A percentile compares a stretch with the other conserved stretches of the same genome.
Evolutionary conservation across 805 yeast genomes (phyloP).

Genomic region (Tetrapisispora fleetii): DNA sequence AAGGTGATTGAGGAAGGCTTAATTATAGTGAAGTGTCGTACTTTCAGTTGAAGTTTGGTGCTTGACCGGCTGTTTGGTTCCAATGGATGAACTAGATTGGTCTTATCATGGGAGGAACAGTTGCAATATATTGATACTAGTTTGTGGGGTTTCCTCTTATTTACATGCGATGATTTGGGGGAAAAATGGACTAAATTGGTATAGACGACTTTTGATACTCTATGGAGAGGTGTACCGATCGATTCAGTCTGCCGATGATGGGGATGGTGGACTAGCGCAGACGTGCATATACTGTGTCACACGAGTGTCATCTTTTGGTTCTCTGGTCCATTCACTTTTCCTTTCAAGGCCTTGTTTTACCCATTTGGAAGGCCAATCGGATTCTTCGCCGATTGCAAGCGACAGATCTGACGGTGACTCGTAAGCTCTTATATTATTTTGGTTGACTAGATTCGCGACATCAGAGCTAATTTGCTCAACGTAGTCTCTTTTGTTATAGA

Average conservation of each 20-base stretch:
- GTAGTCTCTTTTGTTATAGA: conserved; percentile 60
- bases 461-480: conserved; percentile 60
- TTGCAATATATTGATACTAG: no score
- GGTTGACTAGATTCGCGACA: conserved; percentile 43
- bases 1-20: not conserved
- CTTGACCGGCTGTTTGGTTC: no score
- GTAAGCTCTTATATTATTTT: conserved; percentile 42
- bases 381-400: conserved; percentile 40
- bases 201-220: no score
- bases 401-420: conserved; percentile 31
- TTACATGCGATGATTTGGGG: not conserved
- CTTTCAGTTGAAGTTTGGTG: no score
- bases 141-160: no score
- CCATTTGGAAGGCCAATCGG: conserved; percentile 85
- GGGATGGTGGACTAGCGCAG: not conserved
- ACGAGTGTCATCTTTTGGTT: conserved; percentile 58
- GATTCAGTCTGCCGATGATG: not conserved
- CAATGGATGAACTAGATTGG: not conserved
- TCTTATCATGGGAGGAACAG: not conserved
- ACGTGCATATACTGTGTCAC: conserved; percentile 25
- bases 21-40: no score
- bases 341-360: conserved; percentile 62
- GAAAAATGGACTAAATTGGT: no score
- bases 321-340: conserved; percentile 82
- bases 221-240: no score